Percentiles rank a stretch among this genome's conserved stretches.
These are phyloP conservation scores for Dendrocalamus sinicus DNA, from an alignment of 176 grass and related monocot genomes.

Conservation along the genomic window DNA sequence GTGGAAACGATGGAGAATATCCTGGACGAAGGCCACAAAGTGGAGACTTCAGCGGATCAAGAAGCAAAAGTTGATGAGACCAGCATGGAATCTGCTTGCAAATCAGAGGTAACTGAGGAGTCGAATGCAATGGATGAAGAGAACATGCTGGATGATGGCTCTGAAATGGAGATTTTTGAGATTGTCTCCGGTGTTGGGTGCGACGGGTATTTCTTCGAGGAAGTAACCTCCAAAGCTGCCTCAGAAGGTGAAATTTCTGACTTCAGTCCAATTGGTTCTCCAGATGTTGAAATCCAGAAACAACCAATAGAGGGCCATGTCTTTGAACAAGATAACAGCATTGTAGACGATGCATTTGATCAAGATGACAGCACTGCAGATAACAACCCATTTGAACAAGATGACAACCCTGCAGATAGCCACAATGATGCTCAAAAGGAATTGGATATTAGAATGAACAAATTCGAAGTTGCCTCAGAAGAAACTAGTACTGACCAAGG, in stretches of 20 bases:
- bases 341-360: neutral
- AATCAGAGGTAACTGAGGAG: neutral
- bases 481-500: conserved; percentile 10
- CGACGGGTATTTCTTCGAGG: conserved; percentile 30
- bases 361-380: neutral
- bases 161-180: conserved; percentile 54
- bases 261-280: neutral
- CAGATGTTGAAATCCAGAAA: conserved; percentile 7
- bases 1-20: neutral
- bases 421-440: neutral
- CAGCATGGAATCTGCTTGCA: neutral
- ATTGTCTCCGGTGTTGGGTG: neutral
- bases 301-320: conserved; percentile 5
- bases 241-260: conserved; percentile 47
- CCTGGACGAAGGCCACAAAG: neutral
- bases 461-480: neutral
- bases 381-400: neutral
- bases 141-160: conserved; percentile 19
- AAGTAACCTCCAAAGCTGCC: conserved; percentile 26
- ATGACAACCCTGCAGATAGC: neutral
- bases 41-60: neutral
- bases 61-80: neutral
- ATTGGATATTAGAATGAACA: neutral
- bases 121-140: neutral
- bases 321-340: neutral